Conservation (phyloP, 106 monocot genomes). For the Agapanthus africanus region DNA sequence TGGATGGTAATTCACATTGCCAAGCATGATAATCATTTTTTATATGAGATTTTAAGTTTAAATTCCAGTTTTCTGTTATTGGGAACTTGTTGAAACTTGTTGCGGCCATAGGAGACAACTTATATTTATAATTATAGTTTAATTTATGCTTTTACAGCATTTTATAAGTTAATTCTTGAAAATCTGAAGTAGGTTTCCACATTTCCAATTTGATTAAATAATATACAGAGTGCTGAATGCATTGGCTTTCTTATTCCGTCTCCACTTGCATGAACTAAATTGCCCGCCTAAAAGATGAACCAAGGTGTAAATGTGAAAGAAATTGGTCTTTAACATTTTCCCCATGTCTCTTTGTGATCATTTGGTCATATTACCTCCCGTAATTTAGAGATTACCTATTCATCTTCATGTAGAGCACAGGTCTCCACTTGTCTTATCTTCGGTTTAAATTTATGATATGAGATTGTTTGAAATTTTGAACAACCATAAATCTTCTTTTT, state of each 20-base stretch:
- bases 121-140: constrained; percentile 1
- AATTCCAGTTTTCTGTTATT: not conserved
- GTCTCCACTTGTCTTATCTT: not conserved
- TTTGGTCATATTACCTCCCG: not conserved
- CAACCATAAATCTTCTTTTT: too few species aligned
- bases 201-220: not conserved
- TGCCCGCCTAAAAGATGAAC: not conserved
- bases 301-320: too few species aligned
- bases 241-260: not conserved
- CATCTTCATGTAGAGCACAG: not conserved
- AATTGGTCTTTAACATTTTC: too few species aligned
- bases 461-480: too few species aligned
- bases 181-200: not conserved
- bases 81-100: not conserved
- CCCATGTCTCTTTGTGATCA: not conserved
- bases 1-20: constrained; percentile 61
- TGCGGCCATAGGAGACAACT: not conserved
- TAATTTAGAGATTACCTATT: not conserved
- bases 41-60: not conserved
- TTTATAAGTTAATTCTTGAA: not conserved
- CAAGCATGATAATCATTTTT: not conserved
- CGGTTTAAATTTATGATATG: not conserved
- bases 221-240: not conserved
- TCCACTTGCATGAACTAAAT: not conserved
- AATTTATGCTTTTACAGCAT: not conserved